These are phyloP conservation scores for Tetrapisispora pingtungensis DNA, from an alignment of 805 yeast genomes.

Conservation along the genomic window DNA sequence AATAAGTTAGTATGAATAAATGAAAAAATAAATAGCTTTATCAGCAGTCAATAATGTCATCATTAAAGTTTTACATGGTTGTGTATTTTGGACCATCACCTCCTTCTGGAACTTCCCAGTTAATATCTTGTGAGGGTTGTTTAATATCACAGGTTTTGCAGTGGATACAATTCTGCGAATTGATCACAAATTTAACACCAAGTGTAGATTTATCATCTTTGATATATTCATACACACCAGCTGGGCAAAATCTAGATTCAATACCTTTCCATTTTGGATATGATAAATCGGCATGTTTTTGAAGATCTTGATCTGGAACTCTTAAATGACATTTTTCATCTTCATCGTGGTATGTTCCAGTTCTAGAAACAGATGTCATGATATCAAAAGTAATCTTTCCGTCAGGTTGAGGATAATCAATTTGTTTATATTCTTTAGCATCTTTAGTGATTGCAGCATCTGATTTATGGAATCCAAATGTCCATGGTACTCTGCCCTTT, in stretches of 20 bases:
- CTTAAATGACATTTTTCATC: constrained; percentile 86
- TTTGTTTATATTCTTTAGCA: constrained; percentile 59
- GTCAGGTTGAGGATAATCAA: constrained; percentile 92
- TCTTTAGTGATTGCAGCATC: constrained; percentile 65
- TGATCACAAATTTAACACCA: constrained; percentile 84
- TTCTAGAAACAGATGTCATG: constrained; percentile 87
- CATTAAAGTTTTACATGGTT: neutral
- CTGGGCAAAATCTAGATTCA: constrained; percentile 92
- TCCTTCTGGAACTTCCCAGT: constrained; percentile 98
- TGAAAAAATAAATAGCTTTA: neutral
- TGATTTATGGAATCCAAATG: constrained; percentile 55
- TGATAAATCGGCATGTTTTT: constrained; percentile 54
- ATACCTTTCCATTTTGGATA: constrained; percentile 78
- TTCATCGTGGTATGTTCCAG: constrained; percentile 94
- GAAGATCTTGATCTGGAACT: constrained; percentile 50
- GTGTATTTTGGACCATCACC: constrained; percentile 97
- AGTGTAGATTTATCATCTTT: constrained; percentile 46
- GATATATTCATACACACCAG: constrained; percentile 91
- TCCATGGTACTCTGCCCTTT: constrained; percentile 80
- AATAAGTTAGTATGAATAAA: constrained; percentile 3
- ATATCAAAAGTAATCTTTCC: constrained; percentile 87
- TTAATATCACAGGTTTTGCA: constrained; percentile 98
- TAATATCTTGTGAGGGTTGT: constrained; percentile 87
- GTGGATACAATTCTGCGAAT: constrained; percentile 95
- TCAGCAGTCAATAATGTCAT: neutral